Base-by-base conservation (phyloP, 108 stramenopile species). In the Poteriospumella lacustris region DNA sequence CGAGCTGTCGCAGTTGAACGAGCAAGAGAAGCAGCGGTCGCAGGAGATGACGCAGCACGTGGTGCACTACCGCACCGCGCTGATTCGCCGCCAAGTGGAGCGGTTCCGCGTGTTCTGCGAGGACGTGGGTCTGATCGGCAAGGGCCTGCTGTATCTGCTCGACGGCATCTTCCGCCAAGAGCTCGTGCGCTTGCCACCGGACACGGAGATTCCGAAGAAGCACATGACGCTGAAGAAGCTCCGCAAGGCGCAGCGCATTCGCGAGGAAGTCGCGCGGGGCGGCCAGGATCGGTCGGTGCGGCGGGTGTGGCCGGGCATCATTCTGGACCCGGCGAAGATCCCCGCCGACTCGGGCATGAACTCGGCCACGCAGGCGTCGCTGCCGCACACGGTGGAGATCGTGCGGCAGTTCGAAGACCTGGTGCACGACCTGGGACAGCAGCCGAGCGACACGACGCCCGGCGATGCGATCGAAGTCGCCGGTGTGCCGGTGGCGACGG, bases 1-100 rank as follows among this genome's bases (percentile, higher is more conserved):
- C 2, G 81, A 85, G 33, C 80, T 85, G 12, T 40, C 42, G 62
- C 68, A 77, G 58, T 40, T 85, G 26, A 12, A 77, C 24, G 44
- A 56, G 39, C n/a, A 41, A 44, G 85, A 85, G 58, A 28, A 36
- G 42, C 42, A 26, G 31, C 64, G 85, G 29, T 75, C 80, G 29
- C 58, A 80, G 41, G 82, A 85, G 28, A 59, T 78, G 26, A 43
- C 0, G 52, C 52, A 0, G 19, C 76, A 78, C 19, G 78, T 85
- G 24, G 0, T 26, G 38, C 36, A 59, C 33, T 81, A 44, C 33
- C 60, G 78, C 40, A 40, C 58, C 12, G 42, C 60, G 9, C 26
- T 79, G 31, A 33, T 64, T 64, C 60, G 60, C 9, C 9, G 29
- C 36, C 60, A 64, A 64, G 24, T 64, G 3, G 60, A 64, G 36